These are phyloP conservation scores for Cyclotella distinguenda DNA, from an alignment of 108 stramenopile genomes.

Conservation along the genomic window DNA sequence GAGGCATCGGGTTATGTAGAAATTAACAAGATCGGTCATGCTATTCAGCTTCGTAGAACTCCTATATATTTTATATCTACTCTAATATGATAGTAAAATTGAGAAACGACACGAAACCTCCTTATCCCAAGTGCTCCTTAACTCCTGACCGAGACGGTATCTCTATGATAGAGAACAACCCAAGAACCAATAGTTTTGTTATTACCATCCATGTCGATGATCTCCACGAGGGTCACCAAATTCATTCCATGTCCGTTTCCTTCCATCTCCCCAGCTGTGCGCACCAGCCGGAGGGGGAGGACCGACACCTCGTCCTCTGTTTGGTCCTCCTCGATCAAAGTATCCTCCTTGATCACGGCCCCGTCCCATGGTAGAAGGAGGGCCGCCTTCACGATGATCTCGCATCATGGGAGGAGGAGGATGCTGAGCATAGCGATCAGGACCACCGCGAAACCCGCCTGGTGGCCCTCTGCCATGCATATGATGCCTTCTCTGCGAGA, in stretches of 20 bases:
- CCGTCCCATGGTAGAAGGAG: constrained; percentile 15
- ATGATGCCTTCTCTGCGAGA: constrained; percentile 10
- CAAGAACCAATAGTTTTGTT: background rate
- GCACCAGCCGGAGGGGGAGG: constrained; percentile 16
- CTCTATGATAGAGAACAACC: too few species aligned
- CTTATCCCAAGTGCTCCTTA: too few species aligned
- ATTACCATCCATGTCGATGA: constrained; percentile 28
- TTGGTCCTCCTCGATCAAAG: background rate
- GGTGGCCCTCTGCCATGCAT: background rate
- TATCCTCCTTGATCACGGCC: constrained; percentile 14
- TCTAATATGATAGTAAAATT: too few species aligned
- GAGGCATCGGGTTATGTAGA: too few species aligned
- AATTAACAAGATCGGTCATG: too few species aligned
- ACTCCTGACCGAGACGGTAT: too few species aligned
- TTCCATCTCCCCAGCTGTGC: constrained; percentile 22
- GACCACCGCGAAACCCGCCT: background rate
- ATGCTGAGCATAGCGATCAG: constrained; percentile 9
- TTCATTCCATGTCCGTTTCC: constrained; percentile 51
- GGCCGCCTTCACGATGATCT: background rate
- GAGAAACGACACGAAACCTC: too few species aligned
- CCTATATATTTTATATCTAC: too few species aligned
- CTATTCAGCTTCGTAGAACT: too few species aligned
- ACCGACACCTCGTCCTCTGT: constrained; percentile 23
- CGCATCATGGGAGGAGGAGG: constrained; percentile 19
- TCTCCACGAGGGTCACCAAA: constrained; percentile 33